Evolutionary conservation across 495 filamentous ascomycete genomes (phyloP), one percentile per base, ranked within the genome.

Genomic region (Tuber aestivum): DNA sequence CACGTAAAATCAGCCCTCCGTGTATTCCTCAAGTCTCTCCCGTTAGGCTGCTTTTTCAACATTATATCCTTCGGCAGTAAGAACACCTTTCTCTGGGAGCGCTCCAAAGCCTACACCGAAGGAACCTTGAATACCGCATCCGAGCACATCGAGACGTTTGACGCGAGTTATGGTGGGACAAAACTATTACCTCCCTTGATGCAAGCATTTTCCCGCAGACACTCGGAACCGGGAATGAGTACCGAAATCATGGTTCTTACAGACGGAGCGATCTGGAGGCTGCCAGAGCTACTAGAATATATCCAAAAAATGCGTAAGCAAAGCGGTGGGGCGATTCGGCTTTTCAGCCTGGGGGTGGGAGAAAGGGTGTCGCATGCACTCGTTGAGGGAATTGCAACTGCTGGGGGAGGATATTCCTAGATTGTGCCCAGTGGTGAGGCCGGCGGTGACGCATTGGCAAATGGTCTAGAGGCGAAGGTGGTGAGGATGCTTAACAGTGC

Each of bases 401-500:
- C 89, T 48, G 90, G 90, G 2, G 89, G 90, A 79, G 91, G 91
- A 8, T 90, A 91, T 74, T 84, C 88, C 0, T 89, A 92, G 79
- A 81, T 86, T 1, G 89, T 92, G 1, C 84, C 85, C 7, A 82
- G 87, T 40, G 84, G 86, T 14, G 91, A 92, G 75, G 41, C 70
- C 32, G 37, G 20, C 5, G 27, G 27, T 7, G 45, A 23, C 7
- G 21, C 6, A n/a, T 50, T 50, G 21, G 45, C 18, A n/a, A n/a
- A 37, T n/a, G 87, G 88, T 76, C 85, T 91, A 73, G 88, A 90
- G 76, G 85, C 81, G 48, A 91, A 90, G 82, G 86, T 92, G 6
- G 86, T 92, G 2, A 85, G 90, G 12, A 92, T 93, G 88, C 84
- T 93, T 56, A 91, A 91, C 77, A 90, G 86, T 0, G 89, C 89